phyloP scores from a whole-genome alignment of 2,329 filamentous ascomycete species.

The Xylaria sp. region DNA sequence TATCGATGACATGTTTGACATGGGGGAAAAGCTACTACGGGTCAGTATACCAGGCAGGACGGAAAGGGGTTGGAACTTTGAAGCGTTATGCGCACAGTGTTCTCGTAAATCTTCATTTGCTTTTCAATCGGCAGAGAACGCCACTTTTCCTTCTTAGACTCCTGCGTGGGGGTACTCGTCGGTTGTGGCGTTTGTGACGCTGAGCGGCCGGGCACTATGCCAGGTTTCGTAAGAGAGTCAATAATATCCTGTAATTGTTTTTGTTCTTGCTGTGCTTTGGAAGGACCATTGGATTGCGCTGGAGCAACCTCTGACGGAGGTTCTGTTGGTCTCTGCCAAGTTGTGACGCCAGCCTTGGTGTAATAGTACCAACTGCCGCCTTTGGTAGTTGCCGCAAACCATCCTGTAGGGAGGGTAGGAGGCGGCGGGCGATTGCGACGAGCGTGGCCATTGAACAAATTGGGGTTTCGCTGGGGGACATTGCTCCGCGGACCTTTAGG shows the following conservation, averaged over 20 bases:
- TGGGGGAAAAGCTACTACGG: constrained; percentile 74
- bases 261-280: constrained; percentile 66
- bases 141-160: constrained; percentile 74
- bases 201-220: constrained; percentile 59
- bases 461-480: constrained; percentile 58
- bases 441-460: constrained; percentile 57
- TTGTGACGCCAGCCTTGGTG: constrained; percentile 75
- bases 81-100: constrained; percentile 72
- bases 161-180: constrained; percentile 57
- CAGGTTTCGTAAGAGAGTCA: constrained; percentile 78
- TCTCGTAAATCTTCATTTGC: constrained; percentile 94
- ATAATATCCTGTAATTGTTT: constrained; percentile 84
- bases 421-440: constrained; percentile 60
- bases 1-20: constrained; percentile 84
- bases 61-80: neutral
- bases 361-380: constrained; percentile 86
- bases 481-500: constrained; percentile 67
- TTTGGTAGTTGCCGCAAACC: constrained; percentile 77
- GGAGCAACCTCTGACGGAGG: constrained; percentile 66
- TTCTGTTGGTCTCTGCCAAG: constrained; percentile 78
- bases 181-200: constrained; percentile 67
- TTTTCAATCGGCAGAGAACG: constrained; percentile 75
- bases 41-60: constrained; percentile 32
- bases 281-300: constrained; percentile 67
- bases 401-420: constrained; percentile 73